Evolutionary conservation across 306 rosid species (phyloP).

Genomic region (Glycyrrhiza uralensis): DNA sequence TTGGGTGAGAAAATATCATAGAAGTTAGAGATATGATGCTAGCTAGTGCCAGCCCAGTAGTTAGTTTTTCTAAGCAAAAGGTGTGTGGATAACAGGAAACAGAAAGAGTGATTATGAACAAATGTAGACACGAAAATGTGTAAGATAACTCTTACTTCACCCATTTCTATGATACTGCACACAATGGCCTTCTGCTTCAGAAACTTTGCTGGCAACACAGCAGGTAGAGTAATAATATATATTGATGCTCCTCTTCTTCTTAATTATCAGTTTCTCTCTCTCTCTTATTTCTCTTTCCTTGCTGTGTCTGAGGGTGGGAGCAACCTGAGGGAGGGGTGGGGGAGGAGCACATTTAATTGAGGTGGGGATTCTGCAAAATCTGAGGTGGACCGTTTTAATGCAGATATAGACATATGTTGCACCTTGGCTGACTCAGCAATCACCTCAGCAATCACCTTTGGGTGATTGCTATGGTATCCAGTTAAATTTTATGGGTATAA

Average conservation of each 20-base stretch:
- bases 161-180: slow-evolving; percentile 42
- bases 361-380: slow-evolving; percentile 47
- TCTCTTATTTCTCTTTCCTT: not conserved
- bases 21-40: not conserved
- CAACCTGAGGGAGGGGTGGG: not conserved
- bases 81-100: not conserved
- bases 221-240: not conserved
- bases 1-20: slow-evolving; percentile 17
- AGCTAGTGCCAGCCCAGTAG: not conserved
- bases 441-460: slow-evolving; percentile 22
- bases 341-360: slow-evolving; percentile 36
- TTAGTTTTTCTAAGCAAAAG: not conserved
- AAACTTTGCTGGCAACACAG: slow-evolving; percentile 13
- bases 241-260: not conserved
- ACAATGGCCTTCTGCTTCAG: slow-evolving; percentile 24
- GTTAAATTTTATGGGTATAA: too few species aligned
- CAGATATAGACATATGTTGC: slow-evolving; percentile 22
- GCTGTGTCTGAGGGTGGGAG: not conserved
- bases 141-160: slow-evolving; percentile 60
- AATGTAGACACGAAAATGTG: not conserved
- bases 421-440: slow-evolving; percentile 33
- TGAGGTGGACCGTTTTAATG: slow-evolving; percentile 59
- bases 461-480: too few species aligned
- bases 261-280: too few species aligned
- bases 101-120: not conserved